Evolutionary conservation across 2,329 filamentous ascomycete species (phyloP).

Genomic region (Nemania diffusa): DNA sequence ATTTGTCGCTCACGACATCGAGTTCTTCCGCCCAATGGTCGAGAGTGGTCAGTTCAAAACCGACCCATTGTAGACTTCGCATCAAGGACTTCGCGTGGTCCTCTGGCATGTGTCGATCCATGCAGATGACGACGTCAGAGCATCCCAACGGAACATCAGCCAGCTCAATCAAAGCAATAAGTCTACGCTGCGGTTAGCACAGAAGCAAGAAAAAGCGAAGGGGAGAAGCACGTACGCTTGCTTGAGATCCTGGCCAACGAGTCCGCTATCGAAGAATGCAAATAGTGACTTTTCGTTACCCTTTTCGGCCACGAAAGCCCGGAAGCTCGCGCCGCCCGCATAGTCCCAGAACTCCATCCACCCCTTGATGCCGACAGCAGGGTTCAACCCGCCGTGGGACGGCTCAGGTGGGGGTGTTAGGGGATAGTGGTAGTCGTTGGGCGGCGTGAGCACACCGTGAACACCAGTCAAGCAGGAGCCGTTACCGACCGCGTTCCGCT

Average conservation of each 20-base stretch:
- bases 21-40: slow-evolving; percentile 75
- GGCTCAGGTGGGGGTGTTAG: slow-evolving; percentile 51
- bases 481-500: slow-evolving; percentile 80
- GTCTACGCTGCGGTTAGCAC: slow-evolving; percentile 59
- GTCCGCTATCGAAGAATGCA: slow-evolving; percentile 81
- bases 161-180: slow-evolving; percentile 91
- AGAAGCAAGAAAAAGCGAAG: slow-evolving; percentile 9
- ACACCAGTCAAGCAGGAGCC: slow-evolving; percentile 90
- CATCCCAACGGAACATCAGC: slow-evolving; percentile 81
- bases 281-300: slow-evolving; percentile 80
- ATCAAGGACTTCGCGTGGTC: slow-evolving; percentile 74
- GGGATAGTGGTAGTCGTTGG: slow-evolving; percentile 54
- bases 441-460: slow-evolving; percentile 62
- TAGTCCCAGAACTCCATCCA: slow-evolving; percentile 90
- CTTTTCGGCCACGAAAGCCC: slow-evolving; percentile 82
- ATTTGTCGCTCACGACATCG: slow-evolving; percentile 77
- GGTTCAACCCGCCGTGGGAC: slow-evolving; percentile 43
- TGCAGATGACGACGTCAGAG: slow-evolving; percentile 79
- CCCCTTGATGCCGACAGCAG: slow-evolving; percentile 58
- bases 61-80: slow-evolving; percentile 91
- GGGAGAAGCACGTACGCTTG: slow-evolving; percentile 70
- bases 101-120: slow-evolving; percentile 75
- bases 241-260: slow-evolving; percentile 82
- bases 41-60: slow-evolving; percentile 84
- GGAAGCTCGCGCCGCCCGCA: slow-evolving; percentile 82